Evolutionary conservation across 169 alveolate genomes (phyloP).

Genomic region (Plasmodium malariae): DNA sequence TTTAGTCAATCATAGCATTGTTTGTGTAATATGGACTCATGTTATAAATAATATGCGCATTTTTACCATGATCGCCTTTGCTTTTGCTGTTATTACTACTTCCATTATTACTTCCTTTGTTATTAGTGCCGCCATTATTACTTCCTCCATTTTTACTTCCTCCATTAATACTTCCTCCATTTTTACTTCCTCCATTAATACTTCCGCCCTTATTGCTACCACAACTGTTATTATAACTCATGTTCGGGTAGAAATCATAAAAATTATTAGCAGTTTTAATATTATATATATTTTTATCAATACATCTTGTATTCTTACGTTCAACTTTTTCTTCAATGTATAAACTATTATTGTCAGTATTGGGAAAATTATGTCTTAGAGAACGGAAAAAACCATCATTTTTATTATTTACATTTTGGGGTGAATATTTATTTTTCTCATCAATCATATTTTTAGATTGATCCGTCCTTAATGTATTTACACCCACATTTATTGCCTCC

Average conservation of each 20-base stretch:
- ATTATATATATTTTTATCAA: constrained; percentile 16
- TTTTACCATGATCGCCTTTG: too few species aligned
- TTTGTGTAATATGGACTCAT: not conserved
- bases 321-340: not conserved
- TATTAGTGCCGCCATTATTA: too few species aligned
- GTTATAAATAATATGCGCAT: not conserved
- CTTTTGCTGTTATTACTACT: too few species aligned
- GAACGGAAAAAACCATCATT: not conserved
- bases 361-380: not conserved
- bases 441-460: not conserved
- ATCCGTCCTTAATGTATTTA: not conserved
- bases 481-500: not conserved
- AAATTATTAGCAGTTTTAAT: constrained; percentile 17
- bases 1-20: not conserved
- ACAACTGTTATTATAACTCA: not conserved
- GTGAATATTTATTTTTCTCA: not conserved
- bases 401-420: not conserved
- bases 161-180: too few species aligned
- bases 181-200: not conserved
- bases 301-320: constrained; percentile 25
- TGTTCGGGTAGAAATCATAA: constrained; percentile 14
- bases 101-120: too few species aligned
- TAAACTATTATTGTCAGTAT: not conserved
- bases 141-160: too few species aligned
- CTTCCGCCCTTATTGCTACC: not conserved